A percentile compares a stretch with the other conserved stretches of the same genome.
Evolutionary conservation across 1,284 basidiomycete genomes (phyloP).

Genomic region (Cystobasidiaceae sp.): DNA sequence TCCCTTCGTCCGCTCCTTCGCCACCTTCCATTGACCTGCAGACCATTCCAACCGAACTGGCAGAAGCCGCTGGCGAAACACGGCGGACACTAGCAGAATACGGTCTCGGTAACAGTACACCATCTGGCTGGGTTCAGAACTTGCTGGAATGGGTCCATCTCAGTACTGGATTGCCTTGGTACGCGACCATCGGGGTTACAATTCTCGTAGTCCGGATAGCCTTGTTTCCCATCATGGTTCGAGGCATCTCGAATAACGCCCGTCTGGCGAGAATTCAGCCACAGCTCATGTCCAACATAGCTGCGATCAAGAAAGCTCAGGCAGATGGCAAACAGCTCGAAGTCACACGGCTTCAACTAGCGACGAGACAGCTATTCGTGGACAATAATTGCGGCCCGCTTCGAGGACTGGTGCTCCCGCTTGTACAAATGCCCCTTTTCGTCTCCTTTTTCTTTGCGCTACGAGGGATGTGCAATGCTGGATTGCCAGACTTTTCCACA

Average conservation of each 20-base stretch:
- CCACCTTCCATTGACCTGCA: neutral
- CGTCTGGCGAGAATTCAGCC: slow-evolving; percentile 63
- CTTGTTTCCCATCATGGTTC: slow-evolving; percentile 66
- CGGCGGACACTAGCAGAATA: slow-evolving; percentile 29
- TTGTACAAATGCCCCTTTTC: slow-evolving; percentile 73
- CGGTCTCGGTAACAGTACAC: slow-evolving; percentile 23
- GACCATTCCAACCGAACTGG: slow-evolving; percentile 17
- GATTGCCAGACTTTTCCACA: slow-evolving; percentile 65
- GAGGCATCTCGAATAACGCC: slow-evolving; percentile 61
- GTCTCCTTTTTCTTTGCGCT: slow-evolving; percentile 82
- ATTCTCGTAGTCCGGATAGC: slow-evolving; percentile 19
- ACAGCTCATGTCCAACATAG: slow-evolving; percentile 57
- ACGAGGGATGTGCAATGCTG: slow-evolving; percentile 63
- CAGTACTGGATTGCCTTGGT: slow-evolving; percentile 32
- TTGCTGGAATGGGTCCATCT: slow-evolving; percentile 25
- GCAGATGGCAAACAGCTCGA: slow-evolving; percentile 50
- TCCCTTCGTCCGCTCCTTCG: neutral
- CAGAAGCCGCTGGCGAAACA: slow-evolving; percentile 14
- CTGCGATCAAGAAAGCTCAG: slow-evolving; percentile 53
- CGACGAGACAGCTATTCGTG: slow-evolving; percentile 61
- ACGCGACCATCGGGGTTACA: slow-evolving; percentile 20
- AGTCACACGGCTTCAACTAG: slow-evolving; percentile 56
- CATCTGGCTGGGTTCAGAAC: slow-evolving; percentile 28
- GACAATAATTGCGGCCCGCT: slow-evolving; percentile 65
- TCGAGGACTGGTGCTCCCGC: slow-evolving; percentile 57